These are phyloP conservation scores for Umbelopsis isabellina DNA, from an alignment of 192 early-diverging fungal species.

Conservation along the genomic window DNA sequence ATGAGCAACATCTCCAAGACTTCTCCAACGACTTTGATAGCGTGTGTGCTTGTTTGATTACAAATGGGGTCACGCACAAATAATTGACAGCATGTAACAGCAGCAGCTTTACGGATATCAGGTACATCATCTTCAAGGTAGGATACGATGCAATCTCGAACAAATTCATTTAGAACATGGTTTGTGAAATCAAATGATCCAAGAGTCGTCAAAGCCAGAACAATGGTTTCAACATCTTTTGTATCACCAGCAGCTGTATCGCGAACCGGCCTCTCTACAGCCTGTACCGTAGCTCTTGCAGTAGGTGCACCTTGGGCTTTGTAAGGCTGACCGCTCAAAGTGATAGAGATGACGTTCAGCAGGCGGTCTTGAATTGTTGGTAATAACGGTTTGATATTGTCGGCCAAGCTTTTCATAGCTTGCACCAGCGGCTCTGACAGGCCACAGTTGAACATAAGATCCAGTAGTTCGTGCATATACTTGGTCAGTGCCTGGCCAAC, in stretches of 20 bases:
- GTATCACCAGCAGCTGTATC: conserved; percentile 47
- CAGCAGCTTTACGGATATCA: conserved; percentile 83
- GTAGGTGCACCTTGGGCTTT: conserved; percentile 72
- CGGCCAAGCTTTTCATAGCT: conserved; percentile 78
- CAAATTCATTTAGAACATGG: conserved; percentile 85
- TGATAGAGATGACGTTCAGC: conserved; percentile 86
- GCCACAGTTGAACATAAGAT: conserved; percentile 91
- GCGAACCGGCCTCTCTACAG: conserved; percentile 33
- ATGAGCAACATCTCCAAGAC: conserved; percentile 88
- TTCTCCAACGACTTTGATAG: conserved; percentile 83
- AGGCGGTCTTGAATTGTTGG: conserved; percentile 87
- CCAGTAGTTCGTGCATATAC: conserved; percentile 85
- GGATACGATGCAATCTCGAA: conserved; percentile 80
- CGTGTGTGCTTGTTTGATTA: conserved; percentile 72
- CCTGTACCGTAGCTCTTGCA: conserved; percentile 33
- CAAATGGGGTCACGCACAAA: conserved; percentile 83
- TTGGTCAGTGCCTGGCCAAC: conserved; percentile 90
- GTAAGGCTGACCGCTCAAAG: conserved; percentile 81
- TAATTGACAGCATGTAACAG: conserved; percentile 82
- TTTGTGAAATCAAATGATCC: conserved; percentile 86
- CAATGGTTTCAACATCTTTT: conserved; percentile 74
- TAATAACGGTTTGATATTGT: conserved; percentile 81
- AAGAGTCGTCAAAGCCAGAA: conserved; percentile 82
- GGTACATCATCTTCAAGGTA: conserved; percentile 81
- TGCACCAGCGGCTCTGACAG: conserved; percentile 80